A percentile compares a stretch with the other conserved stretches of the same genome.
Evolutionary conservation across 192 early-diverging fungal genomes (phyloP).

Genomic region (Thoreauomyces humboldtii): DNA sequence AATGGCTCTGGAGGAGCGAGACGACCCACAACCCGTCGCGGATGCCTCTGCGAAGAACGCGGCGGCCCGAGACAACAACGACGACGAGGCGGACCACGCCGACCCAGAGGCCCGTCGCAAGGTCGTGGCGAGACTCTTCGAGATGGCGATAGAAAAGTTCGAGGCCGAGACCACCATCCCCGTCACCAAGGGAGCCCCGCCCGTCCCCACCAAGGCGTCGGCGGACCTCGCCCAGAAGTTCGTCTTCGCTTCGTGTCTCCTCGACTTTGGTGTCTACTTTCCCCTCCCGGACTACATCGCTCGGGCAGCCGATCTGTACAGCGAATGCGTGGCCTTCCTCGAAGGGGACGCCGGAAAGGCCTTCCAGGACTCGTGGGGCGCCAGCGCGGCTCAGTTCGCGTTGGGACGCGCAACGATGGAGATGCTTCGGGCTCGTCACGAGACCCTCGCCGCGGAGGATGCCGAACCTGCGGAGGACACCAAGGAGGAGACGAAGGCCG

Average conservation of each 20-base stretch:
- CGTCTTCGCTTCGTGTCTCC: conserved; percentile 22
- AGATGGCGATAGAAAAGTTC: conserved; percentile 23
- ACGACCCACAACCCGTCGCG: neutral
- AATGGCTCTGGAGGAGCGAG: conserved; percentile 26
- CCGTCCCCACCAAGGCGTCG: neutral
- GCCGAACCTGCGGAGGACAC: conserved; percentile 5
- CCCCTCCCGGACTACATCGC: conserved; percentile 15
- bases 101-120: conserved; percentile 10
- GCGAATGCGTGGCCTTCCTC: conserved; percentile 7
- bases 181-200: neutral
- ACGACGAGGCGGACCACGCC: conserved; percentile 2
- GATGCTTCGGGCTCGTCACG: conserved; percentile 6
- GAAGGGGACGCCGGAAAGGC: neutral
- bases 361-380: conserved; percentile 13
- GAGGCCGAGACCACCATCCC: conserved; percentile 1
- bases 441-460: conserved; percentile 5
- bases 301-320: conserved; percentile 11
- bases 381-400: conserved; percentile 23
- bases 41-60: neutral
- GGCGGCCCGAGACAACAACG: neutral
- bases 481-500: neutral
- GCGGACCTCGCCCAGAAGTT: conserved; percentile 1
- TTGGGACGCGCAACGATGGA: conserved; percentile 22
- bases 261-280: conserved; percentile 21
- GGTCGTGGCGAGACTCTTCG: conserved; percentile 18